These are phyloP conservation scores for Plectosphaerella cucumerina DNA, from an alignment of 2,329 filamentous ascomycete genomes.

Conservation along the genomic window DNA sequence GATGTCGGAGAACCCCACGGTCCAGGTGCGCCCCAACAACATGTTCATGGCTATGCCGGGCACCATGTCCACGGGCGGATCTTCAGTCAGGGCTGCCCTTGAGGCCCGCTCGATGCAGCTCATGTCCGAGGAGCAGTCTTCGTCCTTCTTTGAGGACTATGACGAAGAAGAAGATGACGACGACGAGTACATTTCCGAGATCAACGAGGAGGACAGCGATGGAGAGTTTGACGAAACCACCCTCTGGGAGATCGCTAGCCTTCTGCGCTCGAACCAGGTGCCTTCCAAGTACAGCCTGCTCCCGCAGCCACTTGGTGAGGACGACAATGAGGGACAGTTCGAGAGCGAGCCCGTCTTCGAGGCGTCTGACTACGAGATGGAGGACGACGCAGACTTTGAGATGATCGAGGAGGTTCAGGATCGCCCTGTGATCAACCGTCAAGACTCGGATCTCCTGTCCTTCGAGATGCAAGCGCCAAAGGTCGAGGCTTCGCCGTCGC, in stretches of 20 bases:
- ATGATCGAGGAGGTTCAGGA: slow-evolving; percentile 18
- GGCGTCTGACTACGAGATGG: slow-evolving; percentile 17
- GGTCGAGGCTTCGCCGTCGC: too few species aligned
- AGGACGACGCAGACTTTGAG: slow-evolving; percentile 15
- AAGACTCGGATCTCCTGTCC: background rate
- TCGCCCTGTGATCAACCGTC: slow-evolving; percentile 10
- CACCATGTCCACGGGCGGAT: slow-evolving; percentile 41
- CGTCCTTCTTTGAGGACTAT: slow-evolving; percentile 59
- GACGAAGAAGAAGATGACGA: slow-evolving; percentile 40
- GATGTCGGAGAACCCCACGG: slow-evolving; percentile 50
- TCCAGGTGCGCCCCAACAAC: slow-evolving; percentile 31
- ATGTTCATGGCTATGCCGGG: slow-evolving; percentile 45
- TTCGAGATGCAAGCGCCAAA: background rate
- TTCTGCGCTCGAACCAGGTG: slow-evolving; percentile 48
- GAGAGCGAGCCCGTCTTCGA: slow-evolving; percentile 29
- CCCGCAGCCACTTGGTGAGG: slow-evolving; percentile 20
- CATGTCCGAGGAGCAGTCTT: slow-evolving; percentile 38
- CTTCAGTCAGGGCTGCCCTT: slow-evolving; percentile 20
- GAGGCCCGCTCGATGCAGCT: slow-evolving; percentile 29
- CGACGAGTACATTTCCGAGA: slow-evolving; percentile 26
- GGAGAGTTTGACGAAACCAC: slow-evolving; percentile 59
- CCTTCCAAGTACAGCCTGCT: slow-evolving; percentile 49
- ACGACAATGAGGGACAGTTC: slow-evolving; percentile 6
- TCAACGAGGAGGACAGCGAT: slow-evolving; percentile 28
- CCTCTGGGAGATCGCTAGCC: slow-evolving; percentile 59